Percentiles rank a stretch among this genome's conserved stretches.
Conservation (phyloP, 768 basidiomycete genomes). For the Rhodosporidiobolus sp. region DNA sequence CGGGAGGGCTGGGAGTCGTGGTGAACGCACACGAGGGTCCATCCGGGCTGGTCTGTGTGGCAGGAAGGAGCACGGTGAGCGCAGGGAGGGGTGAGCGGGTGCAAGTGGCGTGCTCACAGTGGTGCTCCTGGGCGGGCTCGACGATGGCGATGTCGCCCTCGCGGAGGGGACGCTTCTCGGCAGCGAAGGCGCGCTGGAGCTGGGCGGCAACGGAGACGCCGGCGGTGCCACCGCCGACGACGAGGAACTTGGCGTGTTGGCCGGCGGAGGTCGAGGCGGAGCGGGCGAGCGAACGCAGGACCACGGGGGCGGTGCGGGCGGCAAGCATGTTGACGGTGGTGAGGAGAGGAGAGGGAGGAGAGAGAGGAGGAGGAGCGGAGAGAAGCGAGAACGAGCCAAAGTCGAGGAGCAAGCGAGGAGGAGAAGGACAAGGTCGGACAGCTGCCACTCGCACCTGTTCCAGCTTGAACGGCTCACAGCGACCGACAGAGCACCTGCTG, state of each 20-base stretch:
- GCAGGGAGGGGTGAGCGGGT: neutral
- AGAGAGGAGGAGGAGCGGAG: too few species aligned
- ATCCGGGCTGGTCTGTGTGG: conserved; percentile 67
- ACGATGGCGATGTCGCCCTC: conserved; percentile 79
- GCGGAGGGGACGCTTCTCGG: conserved; percentile 64
- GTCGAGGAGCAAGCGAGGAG: neutral
- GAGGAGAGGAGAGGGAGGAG: neutral
- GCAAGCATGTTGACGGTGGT: neutral
- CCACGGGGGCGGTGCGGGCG: neutral
- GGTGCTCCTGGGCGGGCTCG: conserved; percentile 75
- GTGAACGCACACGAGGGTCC: conserved; percentile 55
- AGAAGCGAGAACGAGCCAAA: neutral
- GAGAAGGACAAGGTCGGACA: neutral
- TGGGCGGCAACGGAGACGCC: conserved; percentile 74
- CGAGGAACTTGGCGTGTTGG: conserved; percentile 70
- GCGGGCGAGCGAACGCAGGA: conserved; percentile 9
- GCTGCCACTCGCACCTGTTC: neutral
- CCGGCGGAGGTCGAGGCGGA: conserved; percentile 41
- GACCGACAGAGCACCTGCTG: too few species aligned
- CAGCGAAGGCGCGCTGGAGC: conserved; percentile 73
- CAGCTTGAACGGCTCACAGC: too few species aligned
- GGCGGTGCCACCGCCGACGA: conserved; percentile 77
- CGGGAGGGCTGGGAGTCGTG: neutral
- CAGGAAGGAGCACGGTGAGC: conserved; percentile 14
- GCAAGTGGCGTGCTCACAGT: conserved; percentile 61